phyloP scores from a whole-genome alignment of 108 stramenopile genomes.

The Nannochloropsis salina region DNA sequence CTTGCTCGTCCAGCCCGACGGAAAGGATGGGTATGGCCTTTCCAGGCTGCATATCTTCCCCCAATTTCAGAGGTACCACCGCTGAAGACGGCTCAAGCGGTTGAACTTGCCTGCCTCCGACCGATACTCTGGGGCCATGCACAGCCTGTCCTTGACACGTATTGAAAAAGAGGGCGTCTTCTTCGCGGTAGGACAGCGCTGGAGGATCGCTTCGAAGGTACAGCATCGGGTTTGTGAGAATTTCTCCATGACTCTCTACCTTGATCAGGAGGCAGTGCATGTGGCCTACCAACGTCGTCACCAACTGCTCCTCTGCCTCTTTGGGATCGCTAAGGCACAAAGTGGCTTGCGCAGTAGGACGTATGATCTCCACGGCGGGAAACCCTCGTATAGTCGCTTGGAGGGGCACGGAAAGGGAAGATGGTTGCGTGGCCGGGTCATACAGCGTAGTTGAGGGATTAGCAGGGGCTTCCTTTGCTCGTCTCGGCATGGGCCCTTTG shows the following conservation, averaged over 20 bases:
- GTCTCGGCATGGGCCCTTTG: neutral
- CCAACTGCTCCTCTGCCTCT: neutral
- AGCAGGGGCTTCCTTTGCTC: neutral
- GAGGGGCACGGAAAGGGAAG: neutral
- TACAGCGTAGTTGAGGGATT: neutral
- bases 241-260: neutral
- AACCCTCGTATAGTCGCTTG: neutral
- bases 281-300: neutral
- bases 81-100: neutral
- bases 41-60: conserved; percentile 12
- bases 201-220: neutral
- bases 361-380: neutral
- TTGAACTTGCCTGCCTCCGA: too few species aligned
- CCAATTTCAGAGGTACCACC: neutral
- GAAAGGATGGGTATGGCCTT: neutral
- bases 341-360: neutral
- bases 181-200: neutral
- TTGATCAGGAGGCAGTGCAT: neutral
- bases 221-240: neutral
- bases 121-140: neutral
- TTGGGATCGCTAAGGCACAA: neutral
- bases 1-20: neutral
- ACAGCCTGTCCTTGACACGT: neutral
- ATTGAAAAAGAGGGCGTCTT: conserved; percentile 15
- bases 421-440: neutral